Conservation (phyloP, 371 early-diverging fungal species). For the Mycotypha africana region DNA sequence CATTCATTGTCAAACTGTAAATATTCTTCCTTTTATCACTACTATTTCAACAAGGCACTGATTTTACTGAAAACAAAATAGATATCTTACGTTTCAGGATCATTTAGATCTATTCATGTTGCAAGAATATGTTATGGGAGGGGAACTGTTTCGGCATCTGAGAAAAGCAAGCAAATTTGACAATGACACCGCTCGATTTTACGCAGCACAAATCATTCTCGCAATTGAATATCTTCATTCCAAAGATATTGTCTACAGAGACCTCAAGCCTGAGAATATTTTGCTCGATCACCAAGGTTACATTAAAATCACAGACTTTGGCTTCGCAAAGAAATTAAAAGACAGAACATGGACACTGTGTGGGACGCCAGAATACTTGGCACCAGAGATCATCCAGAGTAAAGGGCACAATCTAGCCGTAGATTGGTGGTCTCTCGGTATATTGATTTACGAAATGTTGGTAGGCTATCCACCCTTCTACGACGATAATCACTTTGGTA, state of each 20-base stretch:
- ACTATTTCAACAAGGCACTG: not conserved
- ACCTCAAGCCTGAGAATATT: slow-evolving; percentile 94
- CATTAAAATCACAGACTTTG: slow-evolving; percentile 98
- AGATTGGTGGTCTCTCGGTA: slow-evolving; percentile 98
- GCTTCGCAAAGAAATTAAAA: slow-evolving; percentile 89
- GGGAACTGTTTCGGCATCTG: slow-evolving; percentile 95
- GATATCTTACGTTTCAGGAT: slow-evolving; percentile 89
- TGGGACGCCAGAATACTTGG: slow-evolving; percentile 98
- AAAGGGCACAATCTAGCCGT: slow-evolving; percentile 96
- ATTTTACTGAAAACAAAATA: slow-evolving; percentile 19
- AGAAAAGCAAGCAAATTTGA: slow-evolving; percentile 80
- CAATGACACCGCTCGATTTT: slow-evolving; percentile 83
- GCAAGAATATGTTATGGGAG: slow-evolving; percentile 95
- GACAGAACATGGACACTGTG: slow-evolving; percentile 93
- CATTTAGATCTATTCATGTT: slow-evolving; percentile 87
- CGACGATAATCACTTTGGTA: slow-evolving; percentile 89
- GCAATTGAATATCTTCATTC: slow-evolving; percentile 92
- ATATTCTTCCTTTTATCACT: slow-evolving; percentile 22
- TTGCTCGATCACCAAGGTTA: slow-evolving; percentile 90
- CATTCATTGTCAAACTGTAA: slow-evolving; percentile 94
- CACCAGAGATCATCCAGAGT: slow-evolving; percentile 98
- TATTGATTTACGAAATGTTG: slow-evolving; percentile 95
- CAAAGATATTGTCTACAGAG: slow-evolving; percentile 91
- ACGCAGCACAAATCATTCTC: slow-evolving; percentile 72
- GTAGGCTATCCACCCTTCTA: slow-evolving; percentile 96